These are phyloP conservation scores for Schwanniomyces etchellsii DNA, from an alignment of 1,139 yeast genomes.

Conservation along the genomic window DNA sequence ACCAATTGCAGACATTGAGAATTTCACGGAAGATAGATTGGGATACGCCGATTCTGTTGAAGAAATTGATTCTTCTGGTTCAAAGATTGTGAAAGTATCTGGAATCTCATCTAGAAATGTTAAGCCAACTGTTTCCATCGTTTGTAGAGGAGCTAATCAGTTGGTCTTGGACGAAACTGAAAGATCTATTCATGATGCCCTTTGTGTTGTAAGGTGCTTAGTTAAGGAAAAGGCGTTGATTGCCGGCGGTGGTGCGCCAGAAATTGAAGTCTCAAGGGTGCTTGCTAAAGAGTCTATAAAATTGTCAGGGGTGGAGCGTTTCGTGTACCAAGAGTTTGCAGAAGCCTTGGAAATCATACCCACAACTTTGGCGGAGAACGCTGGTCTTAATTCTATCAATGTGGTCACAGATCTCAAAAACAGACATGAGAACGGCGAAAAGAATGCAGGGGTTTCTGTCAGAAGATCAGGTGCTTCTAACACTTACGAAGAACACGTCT, in stretches of 20 bases:
- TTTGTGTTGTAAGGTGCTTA: conserved; percentile 92
- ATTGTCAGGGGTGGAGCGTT: conserved; percentile 86
- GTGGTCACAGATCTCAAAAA: conserved; percentile 93
- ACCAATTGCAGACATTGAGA: conserved; percentile 93
- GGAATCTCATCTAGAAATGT: conserved; percentile 60
- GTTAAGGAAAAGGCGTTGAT: conserved; percentile 91
- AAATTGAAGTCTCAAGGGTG: conserved; percentile 84
- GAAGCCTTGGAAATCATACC: conserved; percentile 95
- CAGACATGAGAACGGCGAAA: conserved; percentile 87
- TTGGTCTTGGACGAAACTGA: conserved; percentile 93
- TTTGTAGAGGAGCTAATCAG: conserved; percentile 92
- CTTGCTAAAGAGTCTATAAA: conserved; percentile 72
- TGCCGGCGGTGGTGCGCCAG: conserved; percentile 99
- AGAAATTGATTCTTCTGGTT: conserved; percentile 87
- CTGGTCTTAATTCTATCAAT: conserved; percentile 91
- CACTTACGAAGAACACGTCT: conserved; percentile 87
- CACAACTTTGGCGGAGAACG: conserved; percentile 95
- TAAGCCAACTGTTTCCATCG: conserved; percentile 79
- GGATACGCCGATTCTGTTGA: conserved; percentile 91
- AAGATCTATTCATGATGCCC: conserved; percentile 93
- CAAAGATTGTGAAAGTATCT: conserved; percentile 86
- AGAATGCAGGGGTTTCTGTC: conserved; percentile 92
- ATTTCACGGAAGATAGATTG: conserved; percentile 86
- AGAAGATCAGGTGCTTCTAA: conserved; percentile 92
- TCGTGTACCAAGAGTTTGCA: conserved; percentile 94